Percentiles rank a stretch among this genome's conserved stretches.
Conservation (phyloP, 1,284 basidiomycete genomes). For the Neolentinus lepideus region DNA sequence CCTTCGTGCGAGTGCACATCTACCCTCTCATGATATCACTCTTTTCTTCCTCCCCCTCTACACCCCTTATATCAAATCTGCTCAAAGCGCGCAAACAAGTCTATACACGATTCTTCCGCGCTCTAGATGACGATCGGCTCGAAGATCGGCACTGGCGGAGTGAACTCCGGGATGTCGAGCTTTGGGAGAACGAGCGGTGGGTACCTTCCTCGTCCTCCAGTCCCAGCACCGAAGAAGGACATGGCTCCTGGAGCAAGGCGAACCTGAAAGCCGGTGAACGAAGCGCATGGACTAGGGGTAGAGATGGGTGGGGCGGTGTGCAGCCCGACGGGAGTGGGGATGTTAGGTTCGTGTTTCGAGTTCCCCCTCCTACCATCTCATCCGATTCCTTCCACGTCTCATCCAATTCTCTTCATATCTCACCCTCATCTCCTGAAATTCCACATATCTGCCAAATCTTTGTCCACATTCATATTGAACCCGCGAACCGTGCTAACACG, state of each 20-base stretch:
- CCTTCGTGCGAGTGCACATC: conserved; percentile 28
- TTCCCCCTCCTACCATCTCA: conserved; percentile 6
- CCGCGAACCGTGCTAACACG: conserved; percentile 13
- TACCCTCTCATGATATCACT: conserved; percentile 19
- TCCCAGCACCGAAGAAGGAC: conserved; percentile 15
- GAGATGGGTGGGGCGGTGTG: conserved; percentile 67
- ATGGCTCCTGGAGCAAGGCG: conserved; percentile 49
- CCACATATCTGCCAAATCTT: too few species aligned
- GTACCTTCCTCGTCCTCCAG: conserved; percentile 3
- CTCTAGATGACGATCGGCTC: conserved; percentile 52
- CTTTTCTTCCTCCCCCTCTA: conserved; percentile 13
- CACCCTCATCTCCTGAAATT: neutral
- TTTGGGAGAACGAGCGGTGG: conserved; percentile 76
- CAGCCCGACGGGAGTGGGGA: conserved; percentile 33
- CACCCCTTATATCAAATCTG: conserved; percentile 33
- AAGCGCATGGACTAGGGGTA: conserved; percentile 58
- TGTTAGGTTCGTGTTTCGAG: conserved; percentile 49
- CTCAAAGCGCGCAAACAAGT: neutral
- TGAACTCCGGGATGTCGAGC: conserved; percentile 57
- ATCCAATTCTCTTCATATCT: neutral
- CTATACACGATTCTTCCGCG: neutral
- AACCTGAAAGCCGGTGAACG: conserved; percentile 50
- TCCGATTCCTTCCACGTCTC: neutral
- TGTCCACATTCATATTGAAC: conserved; percentile 2
- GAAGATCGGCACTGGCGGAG: conserved; percentile 55